Conservation (phyloP, 495 filamentous ascomycete species). For the Aspergillus biplanus region DNA sequence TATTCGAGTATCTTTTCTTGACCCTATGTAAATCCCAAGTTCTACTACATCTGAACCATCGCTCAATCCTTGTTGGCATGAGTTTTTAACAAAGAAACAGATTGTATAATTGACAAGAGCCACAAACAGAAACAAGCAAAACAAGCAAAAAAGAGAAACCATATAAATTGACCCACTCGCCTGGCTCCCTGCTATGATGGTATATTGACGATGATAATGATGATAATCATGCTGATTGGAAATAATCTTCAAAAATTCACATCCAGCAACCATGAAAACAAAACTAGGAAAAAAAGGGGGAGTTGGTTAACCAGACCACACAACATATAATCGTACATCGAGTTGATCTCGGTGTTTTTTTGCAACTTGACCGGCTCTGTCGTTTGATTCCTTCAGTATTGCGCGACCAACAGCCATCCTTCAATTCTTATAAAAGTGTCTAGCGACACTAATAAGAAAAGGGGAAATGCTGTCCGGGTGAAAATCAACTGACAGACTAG, state of each 20-base stretch:
- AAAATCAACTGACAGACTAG: neutral
- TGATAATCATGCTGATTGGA: constrained; percentile 31
- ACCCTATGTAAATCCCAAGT: constrained; percentile 32
- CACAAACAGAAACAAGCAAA: constrained; percentile 18
- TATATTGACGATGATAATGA: constrained; percentile 34
- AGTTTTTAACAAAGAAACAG: constrained; percentile 24
- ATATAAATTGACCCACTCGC: constrained; percentile 33
- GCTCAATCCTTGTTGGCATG: constrained; percentile 22
- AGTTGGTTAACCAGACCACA: constrained; percentile 2
- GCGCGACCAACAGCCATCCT: neutral
- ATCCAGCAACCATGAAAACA: constrained; percentile 17
- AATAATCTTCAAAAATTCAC: constrained; percentile 27
- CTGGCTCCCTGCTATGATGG: constrained; percentile 37
- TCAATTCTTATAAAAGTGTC: neutral
- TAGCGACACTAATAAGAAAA: neutral
- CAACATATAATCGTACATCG: constrained; percentile 15
- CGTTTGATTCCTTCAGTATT: neutral
- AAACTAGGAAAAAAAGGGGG: constrained; percentile 10
- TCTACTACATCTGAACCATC: constrained; percentile 26
- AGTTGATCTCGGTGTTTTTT: constrained; percentile 10
- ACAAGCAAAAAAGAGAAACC: constrained; percentile 24
- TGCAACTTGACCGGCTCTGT: neutral
- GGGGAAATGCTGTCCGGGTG: neutral
- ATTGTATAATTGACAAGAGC: constrained; percentile 16
- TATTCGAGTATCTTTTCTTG: constrained; percentile 17